Evolutionary conservation across 1,284 basidiomycete species (phyloP), one percentile per base, ranked within the genome.

Genomic region (Blastosporella zonata): DNA sequence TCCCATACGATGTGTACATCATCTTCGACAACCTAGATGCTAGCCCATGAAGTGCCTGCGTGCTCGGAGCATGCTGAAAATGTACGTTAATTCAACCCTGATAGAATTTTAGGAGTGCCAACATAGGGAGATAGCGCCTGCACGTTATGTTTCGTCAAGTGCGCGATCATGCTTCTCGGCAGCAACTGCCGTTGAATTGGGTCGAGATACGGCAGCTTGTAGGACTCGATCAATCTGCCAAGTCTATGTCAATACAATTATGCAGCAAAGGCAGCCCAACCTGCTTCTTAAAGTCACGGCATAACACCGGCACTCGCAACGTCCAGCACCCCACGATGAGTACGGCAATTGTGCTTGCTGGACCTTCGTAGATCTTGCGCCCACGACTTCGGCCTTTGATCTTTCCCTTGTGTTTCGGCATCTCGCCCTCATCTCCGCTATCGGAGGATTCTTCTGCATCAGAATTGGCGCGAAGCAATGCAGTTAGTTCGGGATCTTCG

Each of bases 141-240:
- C 27, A 75, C 68, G 34, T 75, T 78, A 50, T 87, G 77, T 63
- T 82, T 82, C 21, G 83, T 86, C 50, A 97, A 75, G 65, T 89
- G 87, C 28, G 66, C 62, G 2, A 74, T 73, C 75, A 96, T 80
- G 5, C 73, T 72, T 15, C 59, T 54, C 0, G 93, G 90, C 1
- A 97, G 68, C 27, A 79, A 62, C 13, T 80, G 77, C 22, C 58
- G 58, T 48, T 46, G 46, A 22, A 83, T 66, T 28, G 83, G 78
- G 58, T 94, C 87, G 39, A 97, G 74, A 68, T 93, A 97, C 0
- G 93, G 93, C 31, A 97, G 71, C 25, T 81, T 71, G 60, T 87
- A 85, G 18, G 71, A 70, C 57, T 92, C 85, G 38, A 94, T 81
- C 47, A 84, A 67, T 44, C 89, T 92, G 47, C 51, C 47, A 59